Percentiles rank a stretch among this genome's conserved stretches.
These are phyloP conservation scores for Entomortierella parvispora DNA, from an alignment of 192 early-diverging fungal genomes.

Conservation along the genomic window DNA sequence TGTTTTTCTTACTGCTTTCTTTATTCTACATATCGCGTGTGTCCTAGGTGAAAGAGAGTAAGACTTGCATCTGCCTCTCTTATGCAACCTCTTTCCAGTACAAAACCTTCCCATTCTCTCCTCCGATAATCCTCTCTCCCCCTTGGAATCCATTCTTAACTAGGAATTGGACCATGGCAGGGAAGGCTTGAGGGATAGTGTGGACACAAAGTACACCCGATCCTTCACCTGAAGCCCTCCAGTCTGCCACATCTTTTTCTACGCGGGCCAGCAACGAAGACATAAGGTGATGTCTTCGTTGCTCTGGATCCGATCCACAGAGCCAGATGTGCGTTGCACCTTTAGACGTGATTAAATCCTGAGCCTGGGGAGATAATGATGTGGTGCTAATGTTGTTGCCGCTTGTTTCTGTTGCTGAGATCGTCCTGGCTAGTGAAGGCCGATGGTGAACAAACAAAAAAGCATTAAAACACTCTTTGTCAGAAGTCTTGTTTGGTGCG, in stretches of 20 bases:
- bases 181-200: constrained; percentile 39
- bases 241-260: constrained; percentile 27
- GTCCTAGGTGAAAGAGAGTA: no score
- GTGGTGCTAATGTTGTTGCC: no score
- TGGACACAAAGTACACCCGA: constrained; percentile 37
- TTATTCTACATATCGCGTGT: no score
- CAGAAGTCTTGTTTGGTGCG: background rate
- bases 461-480: constrained; percentile 26
- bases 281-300: constrained; percentile 34
- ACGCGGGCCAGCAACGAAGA: constrained; percentile 19
- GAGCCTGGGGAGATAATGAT: constrained; percentile 4
- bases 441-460: constrained; percentile 41
- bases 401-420: background rate
- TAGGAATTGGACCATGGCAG: constrained; percentile 49
- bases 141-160: constrained; percentile 38
- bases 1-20: no score
- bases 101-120: constrained; percentile 30
- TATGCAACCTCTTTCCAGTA: constrained; percentile 23
- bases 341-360: constrained; percentile 4
- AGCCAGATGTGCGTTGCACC: constrained; percentile 50
- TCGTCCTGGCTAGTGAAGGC: constrained; percentile 19
- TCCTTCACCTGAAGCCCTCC: constrained; percentile 37
- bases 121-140: constrained; percentile 24
- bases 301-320: constrained; percentile 42
- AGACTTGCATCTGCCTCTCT: no score